Base-by-base conservation (phyloP, 345 rosid genomes). In the Hevea brasiliensis region DNA sequence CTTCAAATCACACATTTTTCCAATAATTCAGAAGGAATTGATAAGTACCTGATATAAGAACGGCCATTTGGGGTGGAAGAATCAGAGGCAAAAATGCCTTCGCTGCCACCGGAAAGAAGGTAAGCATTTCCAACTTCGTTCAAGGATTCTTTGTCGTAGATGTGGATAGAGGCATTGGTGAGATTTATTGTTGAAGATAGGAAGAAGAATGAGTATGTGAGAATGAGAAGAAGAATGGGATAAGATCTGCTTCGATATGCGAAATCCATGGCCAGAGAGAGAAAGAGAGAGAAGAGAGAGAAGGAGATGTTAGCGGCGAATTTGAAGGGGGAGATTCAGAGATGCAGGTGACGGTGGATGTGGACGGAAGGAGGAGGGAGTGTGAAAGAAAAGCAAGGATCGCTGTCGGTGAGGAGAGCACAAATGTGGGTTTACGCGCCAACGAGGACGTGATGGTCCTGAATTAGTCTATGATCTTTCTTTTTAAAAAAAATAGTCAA, bases 41-140 rank as follows among this genome's bases (percentile, higher is more conserved):
- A 65, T 9, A 29, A 47, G 21, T 79, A 87, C 97, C 92, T 80
- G 83, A 94, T 87, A 75, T 78, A 89, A 67, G 97, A 86, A 61
- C 77, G 74, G 76, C 75, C 75, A 35, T 21, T 75, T 51, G 50
- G 40, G 45, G 48, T 59, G 50, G 71, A 53, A 79, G 64, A 17
- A 79, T 26, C 41, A 24, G 80, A 74, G 66, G 94, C 82, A 79
- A 70, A 80, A 74, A 92, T 81, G 75, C 99, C 99, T 75, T 95
- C 99, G 85, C 99, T 95, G 75, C 98, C 99, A 56, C 99, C 99
- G 63, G 94, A 81, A 74, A 95, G 94, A 74, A 95, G 96, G 76
- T 81, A 88, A 61, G 96, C 79, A 65, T 88, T 95, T 73, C 99
- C 99, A 71, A 89, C 92, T 76, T 91, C 97, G 58, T 72, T 78